Evolutionary conservation across 2,329 filamentous ascomycete genomes (phyloP), one percentile per base, ranked within the genome.

Genomic region (Simplicillium aogashimaense): DNA sequence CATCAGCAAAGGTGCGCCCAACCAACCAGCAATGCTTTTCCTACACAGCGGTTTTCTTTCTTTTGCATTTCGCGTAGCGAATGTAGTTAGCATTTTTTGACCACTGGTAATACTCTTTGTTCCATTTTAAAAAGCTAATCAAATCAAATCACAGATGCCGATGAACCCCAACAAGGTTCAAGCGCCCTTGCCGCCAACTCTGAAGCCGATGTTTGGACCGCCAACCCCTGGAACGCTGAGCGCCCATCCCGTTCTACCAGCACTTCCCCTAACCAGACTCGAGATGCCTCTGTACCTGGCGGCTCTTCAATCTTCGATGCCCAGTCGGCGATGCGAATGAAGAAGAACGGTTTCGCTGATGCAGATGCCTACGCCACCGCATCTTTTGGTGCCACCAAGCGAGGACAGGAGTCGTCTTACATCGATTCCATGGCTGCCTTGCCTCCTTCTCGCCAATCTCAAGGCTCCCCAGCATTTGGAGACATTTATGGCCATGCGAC

Each of bases 161-260:
- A 60, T 40, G 53, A 54, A 20, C 49, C 53, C 40, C 76, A 81
- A 52, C 79, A 77, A 3, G 83, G 83, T 37, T 86, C 83, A 6
- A 72, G 78, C 45, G 83, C 81, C 43, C 66, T 88, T 31, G 70
- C 84, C 44, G 70, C 76, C 35, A 76, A 78, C 33, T 84, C 83
- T 9, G 81, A 86, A 52, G 74, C 76, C 14, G 81, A 85, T 49
- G 66, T 70, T 36, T 85, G 81, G 78, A 58, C 52, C 44, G 62
- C 67, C 46, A 63, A 69, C 30, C 71, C 74, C 13, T 87, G 83
- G 83, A 73, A 71, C 46, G 61, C 66, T 17, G 73, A 77, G 35
- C 60, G 52, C 25, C 43, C 50, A 37, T 42, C 55, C 31, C 58
- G 56, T 47, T 69, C 70, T 29, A 69, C 68, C 42, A 75, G 66